A percentile compares a stretch with the other conserved stretches of the same genome.
phyloP scores from a whole-genome alignment of 805 yeast species.

The Hermanozyma aechmeae region DNA sequence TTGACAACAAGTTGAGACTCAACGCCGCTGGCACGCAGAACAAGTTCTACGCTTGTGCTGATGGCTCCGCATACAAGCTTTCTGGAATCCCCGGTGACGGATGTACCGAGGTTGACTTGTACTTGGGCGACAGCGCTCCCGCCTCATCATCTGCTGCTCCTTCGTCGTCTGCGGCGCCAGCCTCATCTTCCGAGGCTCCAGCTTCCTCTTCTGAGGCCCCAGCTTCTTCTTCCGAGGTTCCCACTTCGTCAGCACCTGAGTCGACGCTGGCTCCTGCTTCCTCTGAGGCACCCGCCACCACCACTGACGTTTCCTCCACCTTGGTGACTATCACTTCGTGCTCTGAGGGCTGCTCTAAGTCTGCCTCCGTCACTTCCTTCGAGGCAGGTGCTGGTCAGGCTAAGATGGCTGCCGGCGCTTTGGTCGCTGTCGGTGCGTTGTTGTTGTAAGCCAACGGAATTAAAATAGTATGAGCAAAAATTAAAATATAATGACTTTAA shows the following conservation, averaged over 20 bases:
- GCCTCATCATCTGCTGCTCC: background rate
- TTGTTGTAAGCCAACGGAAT: slow-evolving; percentile 11
- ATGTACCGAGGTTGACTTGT: slow-evolving; percentile 5
- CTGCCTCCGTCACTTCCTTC: slow-evolving; percentile 2
- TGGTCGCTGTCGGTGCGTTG: slow-evolving; percentile 8
- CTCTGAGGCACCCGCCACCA: slow-evolving; percentile 15
- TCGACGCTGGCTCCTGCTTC: slow-evolving; percentile 15
- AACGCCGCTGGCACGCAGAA: slow-evolving; percentile 8
- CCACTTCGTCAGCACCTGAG: slow-evolving; percentile 11
- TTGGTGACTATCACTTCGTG: slow-evolving; percentile 17
- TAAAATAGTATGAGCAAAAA: too few relatives aligned
- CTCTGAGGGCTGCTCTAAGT: slow-evolving; percentile 6
- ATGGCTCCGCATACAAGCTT: slow-evolving; percentile 9
- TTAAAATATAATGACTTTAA: too few relatives aligned
- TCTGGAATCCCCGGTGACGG: slow-evolving; percentile 5
- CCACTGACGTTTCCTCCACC: slow-evolving; percentile 9
- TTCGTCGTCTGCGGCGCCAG: slow-evolving; percentile 1
- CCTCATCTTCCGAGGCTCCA: slow-evolving; percentile 14
- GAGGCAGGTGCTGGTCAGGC: slow-evolving; percentile 8
- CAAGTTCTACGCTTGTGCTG: slow-evolving; percentile 18
- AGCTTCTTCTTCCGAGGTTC: slow-evolving; percentile 18
- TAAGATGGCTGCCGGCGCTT: slow-evolving; percentile 8
- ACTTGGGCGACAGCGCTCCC: too few relatives aligned
- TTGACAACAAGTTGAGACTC: slow-evolving; percentile 17
- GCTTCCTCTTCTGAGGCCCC: slow-evolving; percentile 13